Base-by-base conservation (phyloP, 768 basidiomycete genomes). In the Pleurotus salmoneostramineus region DNA sequence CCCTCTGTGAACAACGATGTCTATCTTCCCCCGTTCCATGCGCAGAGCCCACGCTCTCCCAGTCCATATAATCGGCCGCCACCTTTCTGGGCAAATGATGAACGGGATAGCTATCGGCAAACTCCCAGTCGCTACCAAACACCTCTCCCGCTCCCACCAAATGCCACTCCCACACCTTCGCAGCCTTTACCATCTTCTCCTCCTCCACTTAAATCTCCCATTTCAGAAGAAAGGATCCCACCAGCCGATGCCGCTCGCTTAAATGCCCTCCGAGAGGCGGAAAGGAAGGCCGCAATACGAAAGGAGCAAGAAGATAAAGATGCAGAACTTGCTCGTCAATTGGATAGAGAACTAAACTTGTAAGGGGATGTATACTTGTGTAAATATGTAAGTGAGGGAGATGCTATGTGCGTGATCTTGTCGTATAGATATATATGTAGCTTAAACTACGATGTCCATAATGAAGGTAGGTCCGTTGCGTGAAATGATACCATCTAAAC, bases 321-420 rank as follows among this genome's bases (percentile, higher is more conserved):
- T 65, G 62, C 71, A 57, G 81, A 82, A 65, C 68, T 84, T 8
- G 83, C 83, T 27, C 69, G 80, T 62, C 71, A 77, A 66, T 66
- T 85, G 12, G 84, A 85, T 63, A 65, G 76, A 40, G 82, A 83
- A 64, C 66, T 85, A n/a, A 84, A 84, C 68, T 54, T 75, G 8
- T 40, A 55, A 11, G 11, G 42, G 35, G 31, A 49, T 45, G 27
- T 5, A 56, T 32, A 37, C 43, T 35, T 27, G 12, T 35, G 32
- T 58, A 31, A 45, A 36, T 49, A 50, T 27, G 21, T 27, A 27
- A 27, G 21, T 27, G 21, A 27, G 21, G 21, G 21, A 27, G 21
- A 27, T 27, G 21, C 21, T 27, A 27, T 27, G 21, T 27, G 21
- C 21, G 21, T 27, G 21, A 27, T 27, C 1, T 27, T 27, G 21